Evolutionary conservation across 1,139 yeast species (phyloP).

Genomic region (Geotrichum bryndzae): DNA sequence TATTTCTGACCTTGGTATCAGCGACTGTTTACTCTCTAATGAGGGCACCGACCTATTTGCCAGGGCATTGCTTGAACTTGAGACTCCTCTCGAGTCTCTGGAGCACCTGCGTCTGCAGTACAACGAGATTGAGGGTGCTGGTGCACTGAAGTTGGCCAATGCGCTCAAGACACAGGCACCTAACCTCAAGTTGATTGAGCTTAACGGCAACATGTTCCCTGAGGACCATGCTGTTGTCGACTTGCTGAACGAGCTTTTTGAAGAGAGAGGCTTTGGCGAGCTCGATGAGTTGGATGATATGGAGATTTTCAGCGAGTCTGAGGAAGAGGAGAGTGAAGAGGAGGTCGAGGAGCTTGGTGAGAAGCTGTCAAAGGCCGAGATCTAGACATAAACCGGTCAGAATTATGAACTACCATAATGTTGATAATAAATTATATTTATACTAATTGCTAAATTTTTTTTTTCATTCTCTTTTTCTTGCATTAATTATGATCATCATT

Average conservation of each 20-base stretch:
- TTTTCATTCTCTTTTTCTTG: not conserved
- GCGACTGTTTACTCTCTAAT: constrained; percentile 80
- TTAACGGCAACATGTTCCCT: constrained; percentile 86
- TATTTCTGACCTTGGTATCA: constrained; percentile 72
- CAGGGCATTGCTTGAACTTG: constrained; percentile 35
- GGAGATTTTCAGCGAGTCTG: constrained; percentile 85
- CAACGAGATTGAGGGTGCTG: constrained; percentile 72
- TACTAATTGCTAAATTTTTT: not conserved
- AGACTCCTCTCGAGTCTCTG: constrained; percentile 36
- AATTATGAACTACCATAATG: constrained; percentile 20
- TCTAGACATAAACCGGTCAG: constrained; percentile 34
- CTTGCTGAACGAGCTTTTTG: constrained; percentile 56
- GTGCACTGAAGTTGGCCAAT: constrained; percentile 52
- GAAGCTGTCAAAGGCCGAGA: constrained; percentile 25
- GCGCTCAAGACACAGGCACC: constrained; percentile 55
- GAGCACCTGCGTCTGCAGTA: constrained; percentile 70
- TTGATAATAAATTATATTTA: constrained; percentile 40
- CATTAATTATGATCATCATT: not conserved
- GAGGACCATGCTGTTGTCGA: constrained; percentile 64
- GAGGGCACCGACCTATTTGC: constrained; percentile 55
- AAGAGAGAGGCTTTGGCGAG: constrained; percentile 70
- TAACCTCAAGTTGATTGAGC: constrained; percentile 61
- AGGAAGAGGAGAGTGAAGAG: constrained; percentile 68
- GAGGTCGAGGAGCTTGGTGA: constrained; percentile 55
- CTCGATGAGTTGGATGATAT: constrained; percentile 89